phyloP scores from a whole-genome alignment of 1,284 basidiomycete genomes.

The Cutaneotrichosporon dermatis region DNA sequence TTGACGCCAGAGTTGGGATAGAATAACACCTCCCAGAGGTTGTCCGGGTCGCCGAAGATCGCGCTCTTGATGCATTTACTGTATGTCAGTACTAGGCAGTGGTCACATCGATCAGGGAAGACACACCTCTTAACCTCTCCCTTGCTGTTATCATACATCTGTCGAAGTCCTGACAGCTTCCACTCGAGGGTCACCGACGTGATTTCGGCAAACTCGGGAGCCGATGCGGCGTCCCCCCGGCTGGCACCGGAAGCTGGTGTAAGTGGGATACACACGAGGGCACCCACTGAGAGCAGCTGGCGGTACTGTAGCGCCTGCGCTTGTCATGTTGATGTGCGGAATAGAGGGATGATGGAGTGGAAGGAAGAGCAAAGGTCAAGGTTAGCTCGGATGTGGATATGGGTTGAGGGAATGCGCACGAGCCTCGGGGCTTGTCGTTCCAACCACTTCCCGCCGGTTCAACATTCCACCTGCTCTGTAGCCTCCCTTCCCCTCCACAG shows the following conservation, averaged over 20 bases:
- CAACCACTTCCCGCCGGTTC: too few relatives aligned
- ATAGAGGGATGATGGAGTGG: not conserved
- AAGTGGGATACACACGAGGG: not conserved
- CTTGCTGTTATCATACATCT: constrained; percentile 63
- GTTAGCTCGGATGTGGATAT: too few relatives aligned
- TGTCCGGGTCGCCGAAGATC: constrained; percentile 48
- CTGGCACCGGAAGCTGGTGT: not conserved
- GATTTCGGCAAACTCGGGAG: constrained; percentile 54
- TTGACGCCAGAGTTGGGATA: constrained; percentile 71
- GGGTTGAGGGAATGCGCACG: too few relatives aligned
- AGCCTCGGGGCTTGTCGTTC: too few relatives aligned
- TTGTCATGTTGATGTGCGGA: not conserved
- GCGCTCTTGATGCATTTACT: constrained; percentile 50
- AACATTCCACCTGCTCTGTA: too few relatives aligned
- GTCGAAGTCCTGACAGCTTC: constrained; percentile 63
- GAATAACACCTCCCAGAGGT: constrained; percentile 61
- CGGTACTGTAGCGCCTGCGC: not conserved
- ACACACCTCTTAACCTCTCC: constrained; percentile 47
- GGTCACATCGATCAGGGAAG: too few relatives aligned
- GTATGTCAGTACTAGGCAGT: not conserved
- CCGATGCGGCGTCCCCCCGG: not conserved
- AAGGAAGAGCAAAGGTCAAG: too few relatives aligned
- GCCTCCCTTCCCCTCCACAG: too few relatives aligned
- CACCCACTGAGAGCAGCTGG: not conserved
- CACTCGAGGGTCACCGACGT: constrained; percentile 67